Evolutionary conservation across 257 asterid species (phyloP), one percentile per base, ranked within the genome.

Genomic region (Thymus quinquecostatus): DNA sequence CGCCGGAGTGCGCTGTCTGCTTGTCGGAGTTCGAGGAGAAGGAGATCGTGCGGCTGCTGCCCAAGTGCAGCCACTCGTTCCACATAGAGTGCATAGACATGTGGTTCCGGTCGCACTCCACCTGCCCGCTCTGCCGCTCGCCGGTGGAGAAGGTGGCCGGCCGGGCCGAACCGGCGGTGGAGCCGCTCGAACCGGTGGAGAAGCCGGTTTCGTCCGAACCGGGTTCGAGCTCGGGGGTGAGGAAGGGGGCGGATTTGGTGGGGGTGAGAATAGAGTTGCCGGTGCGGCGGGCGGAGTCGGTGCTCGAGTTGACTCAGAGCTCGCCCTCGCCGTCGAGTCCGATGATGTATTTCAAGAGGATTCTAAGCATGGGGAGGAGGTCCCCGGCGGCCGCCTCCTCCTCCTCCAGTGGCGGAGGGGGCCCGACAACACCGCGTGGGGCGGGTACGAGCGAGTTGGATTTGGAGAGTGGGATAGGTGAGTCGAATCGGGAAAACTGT

Each of bases 51-150:
- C 80, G 96, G 6, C 69, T 85, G 32, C 38, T 89, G 63, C 98
- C 96, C 0, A 86, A 85, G 43, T 92, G 97, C 55, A 82, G 70
- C 66, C 98, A 92, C 70, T 70, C 84, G 5, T 92, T 92, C 44
- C 98, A 92, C 40, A 70, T 75, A 0, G 91, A 88, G 12, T 92
- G 98, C 55, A 90, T 92, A 6, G 98, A 92, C 10, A 88, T 82
- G 97, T 92, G 98, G 98, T 92, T 92, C 56, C 83, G 66, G 6
- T 84, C 96, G 0, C 96, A 89, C 71, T 85, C 97, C 13, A 89
- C 96, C 5, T 92, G 98, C 66, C 98, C 98, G 0, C 83, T 92
- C 1, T 92, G 98, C 81, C 97, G 96, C 43, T 82, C 91, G 0
- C 71, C 88, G 48, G 96, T 86, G 1, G 97, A 88, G 70, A 70